Evolutionary conservation across 163 green algal species (phyloP), one percentile per base, ranked within the genome.

Genomic region (Scenedesmus sp.): DNA sequence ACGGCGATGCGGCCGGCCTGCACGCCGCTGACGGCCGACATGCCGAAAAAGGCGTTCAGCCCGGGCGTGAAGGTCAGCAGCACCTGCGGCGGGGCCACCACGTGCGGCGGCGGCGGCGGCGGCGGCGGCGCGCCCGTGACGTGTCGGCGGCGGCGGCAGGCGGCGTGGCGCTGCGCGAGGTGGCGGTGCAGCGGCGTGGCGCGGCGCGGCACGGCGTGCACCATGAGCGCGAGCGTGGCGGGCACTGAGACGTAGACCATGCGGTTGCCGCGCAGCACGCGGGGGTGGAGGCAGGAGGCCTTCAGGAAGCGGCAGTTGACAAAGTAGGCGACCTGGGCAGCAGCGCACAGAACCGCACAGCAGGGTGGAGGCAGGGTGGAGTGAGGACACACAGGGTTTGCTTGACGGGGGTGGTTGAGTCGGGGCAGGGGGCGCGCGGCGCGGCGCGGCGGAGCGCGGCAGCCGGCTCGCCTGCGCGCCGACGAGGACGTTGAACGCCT

Each of bases 401-500:
- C 17, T 56, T 17, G 17, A 56, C 14, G 14, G 14, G 14, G 47
- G 47, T 56, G 47, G n/a, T 56, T n/a, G 47, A 73, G n/a, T 58
- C n/a, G n/a, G n/a, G n/a, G n/a, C n/a, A n/a, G n/a, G n/a, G n/a
- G n/a, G n/a, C n/a, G n/a, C n/a, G n/a, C n/a, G n/a, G n/a, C n/a
- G n/a, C n/a, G n/a, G n/a, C n/a, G n/a, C n/a, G n/a, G n/a, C n/a
- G n/a, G n/a, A n/a, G n/a, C n/a, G n/a, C n/a, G n/a, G n/a, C n/a
- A n/a, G n/a, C n/a, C n/a, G n/a, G n/a, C n/a, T 26, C 10, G 72
- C 71, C 63, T 81, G 72, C 0, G 54, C 28, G 26, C 77, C 77
- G 22, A 87, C 83, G 42, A 87, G 78, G 47, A 80, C 64, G 60
- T 71, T 75, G 60, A 87, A 87, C 2, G 77, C 72, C 78, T 87